A percentile compares a stretch with the other conserved stretches of the same genome.
Evolutionary conservation across 306 rosid genomes (phyloP).

Genomic region (Cucurbita ficifolia): DNA sequence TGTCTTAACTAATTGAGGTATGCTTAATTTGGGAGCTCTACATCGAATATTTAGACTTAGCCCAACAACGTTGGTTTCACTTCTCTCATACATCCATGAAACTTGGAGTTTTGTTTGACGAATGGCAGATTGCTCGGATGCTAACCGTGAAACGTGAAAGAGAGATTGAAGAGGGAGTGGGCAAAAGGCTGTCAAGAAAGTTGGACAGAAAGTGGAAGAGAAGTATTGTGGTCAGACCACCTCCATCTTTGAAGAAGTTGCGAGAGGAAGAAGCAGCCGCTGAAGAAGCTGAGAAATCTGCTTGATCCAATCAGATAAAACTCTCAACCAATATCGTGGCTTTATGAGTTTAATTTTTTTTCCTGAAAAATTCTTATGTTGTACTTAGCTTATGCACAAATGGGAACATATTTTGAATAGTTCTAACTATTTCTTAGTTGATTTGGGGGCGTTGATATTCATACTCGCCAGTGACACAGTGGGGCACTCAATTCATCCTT

Average conservation of each 20-base stretch:
- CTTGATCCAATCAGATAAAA: conserved; percentile 15
- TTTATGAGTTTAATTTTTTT: background rate
- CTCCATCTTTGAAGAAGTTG: conserved; percentile 54
- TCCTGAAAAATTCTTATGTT: too few relatives aligned
- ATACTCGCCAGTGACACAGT: too few relatives aligned
- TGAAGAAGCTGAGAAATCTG: conserved; percentile 41
- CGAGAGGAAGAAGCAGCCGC: conserved; percentile 74
- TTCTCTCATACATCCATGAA: background rate
- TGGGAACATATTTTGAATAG: too few relatives aligned
- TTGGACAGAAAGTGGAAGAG: conserved; percentile 73
- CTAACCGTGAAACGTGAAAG: conserved; percentile 88
- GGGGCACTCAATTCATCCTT: too few relatives aligned
- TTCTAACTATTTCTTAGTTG: too few relatives aligned
- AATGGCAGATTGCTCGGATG: conserved; percentile 65
- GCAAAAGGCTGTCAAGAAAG: conserved; percentile 80
- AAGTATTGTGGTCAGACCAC: conserved; percentile 69
- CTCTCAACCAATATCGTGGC: background rate
- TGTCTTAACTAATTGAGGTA: too few relatives aligned
- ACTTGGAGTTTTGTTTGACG: background rate
- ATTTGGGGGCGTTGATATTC: too few relatives aligned
- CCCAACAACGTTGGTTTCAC: background rate
- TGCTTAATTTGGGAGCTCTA: background rate
- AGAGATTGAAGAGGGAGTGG: conserved; percentile 76
- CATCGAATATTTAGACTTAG: background rate
- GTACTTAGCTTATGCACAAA: too few relatives aligned